A percentile compares a stretch with the other conserved stretches of the same genome.
Evolutionary conservation across 306 rosid species (phyloP).

Genomic region (Pyrus pyrifolia): DNA sequence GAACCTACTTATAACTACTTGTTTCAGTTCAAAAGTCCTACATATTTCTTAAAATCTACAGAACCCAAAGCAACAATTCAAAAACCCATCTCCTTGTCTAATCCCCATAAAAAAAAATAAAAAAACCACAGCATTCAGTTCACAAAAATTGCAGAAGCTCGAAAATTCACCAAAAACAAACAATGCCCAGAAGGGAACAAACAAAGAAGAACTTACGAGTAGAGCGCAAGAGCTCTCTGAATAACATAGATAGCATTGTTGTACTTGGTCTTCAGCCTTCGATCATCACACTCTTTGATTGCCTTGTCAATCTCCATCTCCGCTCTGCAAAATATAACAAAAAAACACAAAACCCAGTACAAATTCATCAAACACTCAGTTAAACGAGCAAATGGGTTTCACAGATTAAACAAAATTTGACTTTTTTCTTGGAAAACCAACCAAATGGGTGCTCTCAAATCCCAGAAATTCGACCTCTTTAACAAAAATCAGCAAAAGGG

Average conservation of each 20-base stretch:
- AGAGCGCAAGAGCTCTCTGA: slow-evolving; percentile 79
- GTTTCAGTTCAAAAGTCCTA: background rate
- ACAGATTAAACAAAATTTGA: slow-evolving; percentile 16
- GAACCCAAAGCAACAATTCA: background rate
- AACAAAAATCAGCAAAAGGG: slow-evolving; percentile 21
- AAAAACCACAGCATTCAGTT: slow-evolving; percentile 16
- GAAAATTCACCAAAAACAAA: background rate
- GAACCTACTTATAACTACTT: background rate
- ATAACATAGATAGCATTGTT: slow-evolving; percentile 75
- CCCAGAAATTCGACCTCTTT: background rate
- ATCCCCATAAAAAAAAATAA: background rate
- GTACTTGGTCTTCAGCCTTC: slow-evolving; percentile 89
- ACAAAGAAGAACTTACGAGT: slow-evolving; percentile 58
- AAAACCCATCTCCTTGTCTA: background rate
- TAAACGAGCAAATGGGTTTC: slow-evolving; percentile 8
- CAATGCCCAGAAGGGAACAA: background rate
- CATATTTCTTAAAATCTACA: background rate
- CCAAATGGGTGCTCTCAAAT: slow-evolving; percentile 22
- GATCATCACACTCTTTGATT: slow-evolving; percentile 68
- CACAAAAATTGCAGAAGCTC: slow-evolving; percentile 5
- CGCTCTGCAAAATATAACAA: slow-evolving; percentile 6
- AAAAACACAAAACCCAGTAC: slow-evolving; percentile 8
- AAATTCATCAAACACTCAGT: slow-evolving; percentile 6
- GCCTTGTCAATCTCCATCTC: slow-evolving; percentile 90
- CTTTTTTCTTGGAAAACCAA: slow-evolving; percentile 4